These are phyloP conservation scores for Paramecium tetraurelia DNA, from an alignment of 73 alveolate species.

Conservation along the genomic window DNA sequence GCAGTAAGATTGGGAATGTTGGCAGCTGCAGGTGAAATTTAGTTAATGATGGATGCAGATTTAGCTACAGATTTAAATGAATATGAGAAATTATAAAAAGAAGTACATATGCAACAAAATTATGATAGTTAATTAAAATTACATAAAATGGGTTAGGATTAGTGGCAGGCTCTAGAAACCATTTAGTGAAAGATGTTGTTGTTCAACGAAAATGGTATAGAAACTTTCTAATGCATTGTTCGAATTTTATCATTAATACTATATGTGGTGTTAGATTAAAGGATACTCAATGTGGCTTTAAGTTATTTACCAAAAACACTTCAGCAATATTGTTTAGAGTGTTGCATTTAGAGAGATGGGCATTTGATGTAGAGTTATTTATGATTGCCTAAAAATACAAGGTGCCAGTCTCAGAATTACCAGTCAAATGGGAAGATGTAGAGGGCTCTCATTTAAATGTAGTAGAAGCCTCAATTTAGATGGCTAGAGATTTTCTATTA, in stretches of 20 bases:
- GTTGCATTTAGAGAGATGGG: constrained; percentile 93
- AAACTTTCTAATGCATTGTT: constrained; percentile 65
- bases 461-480: constrained; percentile 79
- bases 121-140: constrained; percentile 45
- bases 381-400: constrained; percentile 72
- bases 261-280: constrained; percentile 70
- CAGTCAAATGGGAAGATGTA: constrained; percentile 89
- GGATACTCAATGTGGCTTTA: constrained; percentile 96
- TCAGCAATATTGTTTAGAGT: constrained; percentile 77
- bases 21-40: constrained; percentile 72
- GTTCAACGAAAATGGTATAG: constrained; percentile 76
- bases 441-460: constrained; percentile 88
- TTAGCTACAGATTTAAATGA: constrained; percentile 86
- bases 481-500: constrained; percentile 88
- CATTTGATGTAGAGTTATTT: constrained; percentile 91
- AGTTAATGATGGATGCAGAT: constrained; percentile 90
- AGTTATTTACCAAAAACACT: constrained; percentile 85
- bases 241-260: constrained; percentile 65
- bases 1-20: constrained; percentile 89
- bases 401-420: constrained; percentile 83
- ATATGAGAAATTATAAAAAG: constrained; percentile 61
- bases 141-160: constrained; percentile 68
- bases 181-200: constrained; percentile 68
- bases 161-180: constrained; percentile 89
- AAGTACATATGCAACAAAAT: neutral